Base-by-base conservation (phyloP, 2,329 filamentous ascomycete species). In the Colletotrichum sp. region DNA sequence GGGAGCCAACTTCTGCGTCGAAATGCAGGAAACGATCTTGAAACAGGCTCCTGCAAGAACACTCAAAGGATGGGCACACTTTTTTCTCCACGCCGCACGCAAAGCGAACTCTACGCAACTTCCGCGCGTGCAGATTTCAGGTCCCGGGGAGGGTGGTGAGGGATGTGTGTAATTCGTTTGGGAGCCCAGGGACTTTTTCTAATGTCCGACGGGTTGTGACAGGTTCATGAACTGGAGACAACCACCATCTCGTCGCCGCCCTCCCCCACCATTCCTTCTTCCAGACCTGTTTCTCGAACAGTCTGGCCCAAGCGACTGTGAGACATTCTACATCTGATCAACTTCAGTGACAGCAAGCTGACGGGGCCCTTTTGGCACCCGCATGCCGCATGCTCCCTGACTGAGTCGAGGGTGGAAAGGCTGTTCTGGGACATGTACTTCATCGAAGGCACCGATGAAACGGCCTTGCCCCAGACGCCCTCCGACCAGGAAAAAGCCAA, bases 1-100 rank as follows among this genome's bases (percentile, higher is more conserved):
- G 73, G 44, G 22, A 59, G 24, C 13, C 26, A 55, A 18, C 24
- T 57, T 32, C 32, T 68, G 22, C 28, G 16, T 34, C 60, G 55
- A 68, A 52, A 65, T 55, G 44, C 48, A 36, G 64, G 73, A 75
- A 75, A 75, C 73, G 60, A 36, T 24, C 57, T 36, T 73, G 73
- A 75, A 75, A 75, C 73, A 68, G 22, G 55, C 70, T 52, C 44
- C 70, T 59, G 57, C 70, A 60, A 68, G 64, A 60, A 44, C n/a
- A 24, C 67, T 32, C 68, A 48, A 72, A 63, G 57, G 57, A 64
- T 73, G 32, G 22, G 34, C 62, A 64, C 15, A 44, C 62, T 36
- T 44, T 52, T 52, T 52, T 5, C 59, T 32, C 59, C 59, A 34
- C 30, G 59, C 59, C 26, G 16, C 57, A 28, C 59, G 59, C 59